These are phyloP conservation scores for Eremothecium sinecaudum DNA, from an alignment of 1,139 yeast species.

Conservation along the genomic window DNA sequence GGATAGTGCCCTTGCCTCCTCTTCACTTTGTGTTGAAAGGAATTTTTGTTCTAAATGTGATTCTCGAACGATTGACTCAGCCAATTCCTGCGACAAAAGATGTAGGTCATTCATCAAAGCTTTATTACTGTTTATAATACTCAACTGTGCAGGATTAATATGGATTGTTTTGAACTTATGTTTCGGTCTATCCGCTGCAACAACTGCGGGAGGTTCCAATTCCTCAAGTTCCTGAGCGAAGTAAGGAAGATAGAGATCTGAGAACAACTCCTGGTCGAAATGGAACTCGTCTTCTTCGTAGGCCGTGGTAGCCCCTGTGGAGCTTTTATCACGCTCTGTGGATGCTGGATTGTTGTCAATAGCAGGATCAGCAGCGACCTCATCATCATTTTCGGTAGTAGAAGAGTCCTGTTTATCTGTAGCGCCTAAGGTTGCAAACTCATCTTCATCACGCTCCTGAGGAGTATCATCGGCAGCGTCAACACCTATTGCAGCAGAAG, in stretches of 20 bases:
- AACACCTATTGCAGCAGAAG: no score
- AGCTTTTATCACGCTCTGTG: no score
- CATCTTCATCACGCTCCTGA: no score
- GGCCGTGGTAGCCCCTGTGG: no score
- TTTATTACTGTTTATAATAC: slow-evolving; percentile 50
- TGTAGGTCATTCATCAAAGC: slow-evolving; percentile 55
- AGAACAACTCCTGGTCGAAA: no score
- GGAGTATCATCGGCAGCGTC: no score
- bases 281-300: no score
- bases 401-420: no score
- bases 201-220: slow-evolving; percentile 6
- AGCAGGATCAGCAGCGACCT: no score
- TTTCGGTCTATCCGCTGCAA: not conserved
- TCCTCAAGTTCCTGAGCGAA: slow-evolving; percentile 7
- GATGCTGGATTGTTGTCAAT: no score
- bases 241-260: not conserved
- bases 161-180: slow-evolving; percentile 20
- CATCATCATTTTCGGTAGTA: no score
- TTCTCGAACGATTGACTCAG: slow-evolving; percentile 61
- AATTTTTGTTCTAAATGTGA: slow-evolving; percentile 44
- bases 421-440: no score
- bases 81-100: slow-evolving; percentile 60
- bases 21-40: slow-evolving; percentile 5
- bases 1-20: slow-evolving; percentile 10
- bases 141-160: slow-evolving; percentile 52